Evolutionary conservation across 2,329 filamentous ascomycete species (phyloP).

Genomic region (Colletotrichum sp.): DNA sequence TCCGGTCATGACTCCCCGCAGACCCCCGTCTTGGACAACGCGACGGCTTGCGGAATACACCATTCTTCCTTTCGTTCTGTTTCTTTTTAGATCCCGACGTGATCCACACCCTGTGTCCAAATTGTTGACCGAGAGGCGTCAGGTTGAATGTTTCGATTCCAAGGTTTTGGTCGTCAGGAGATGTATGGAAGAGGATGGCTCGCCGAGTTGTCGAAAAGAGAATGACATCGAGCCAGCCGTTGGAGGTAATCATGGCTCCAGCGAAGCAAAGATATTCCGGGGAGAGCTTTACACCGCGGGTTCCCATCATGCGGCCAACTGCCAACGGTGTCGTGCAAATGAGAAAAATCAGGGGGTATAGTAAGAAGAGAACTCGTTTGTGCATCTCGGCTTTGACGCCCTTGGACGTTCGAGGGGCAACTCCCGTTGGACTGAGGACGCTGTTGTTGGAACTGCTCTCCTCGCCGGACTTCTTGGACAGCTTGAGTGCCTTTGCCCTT

Average conservation of each 20-base stretch:
- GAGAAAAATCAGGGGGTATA: conserved; percentile 68
- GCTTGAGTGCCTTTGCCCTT: neutral
- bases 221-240: conserved; percentile 49
- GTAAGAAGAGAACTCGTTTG: conserved; percentile 45
- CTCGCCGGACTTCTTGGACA: neutral
- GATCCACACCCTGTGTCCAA: conserved; percentile 12
- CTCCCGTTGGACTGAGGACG: neutral
- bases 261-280: conserved; percentile 55
- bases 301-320: conserved; percentile 61
- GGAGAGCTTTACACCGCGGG: conserved; percentile 53
- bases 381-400: neutral
- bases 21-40: neutral
- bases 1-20: neutral
- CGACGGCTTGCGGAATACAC: neutral
- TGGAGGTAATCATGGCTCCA: conserved; percentile 55
- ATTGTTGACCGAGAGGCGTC: neutral
- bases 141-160: conserved; percentile 7
- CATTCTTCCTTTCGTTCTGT: neutral
- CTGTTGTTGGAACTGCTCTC: neutral
- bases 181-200: conserved; percentile 33
- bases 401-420: neutral
- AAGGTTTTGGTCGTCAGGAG: conserved; percentile 1
- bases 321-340: conserved; percentile 66
- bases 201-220: conserved; percentile 42
- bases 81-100: neutral